Evolutionary conservation across 1,284 basidiomycete species (phyloP), one percentile per base, ranked within the genome.

Genomic region (Microbotryum silenes-acaulis): DNA sequence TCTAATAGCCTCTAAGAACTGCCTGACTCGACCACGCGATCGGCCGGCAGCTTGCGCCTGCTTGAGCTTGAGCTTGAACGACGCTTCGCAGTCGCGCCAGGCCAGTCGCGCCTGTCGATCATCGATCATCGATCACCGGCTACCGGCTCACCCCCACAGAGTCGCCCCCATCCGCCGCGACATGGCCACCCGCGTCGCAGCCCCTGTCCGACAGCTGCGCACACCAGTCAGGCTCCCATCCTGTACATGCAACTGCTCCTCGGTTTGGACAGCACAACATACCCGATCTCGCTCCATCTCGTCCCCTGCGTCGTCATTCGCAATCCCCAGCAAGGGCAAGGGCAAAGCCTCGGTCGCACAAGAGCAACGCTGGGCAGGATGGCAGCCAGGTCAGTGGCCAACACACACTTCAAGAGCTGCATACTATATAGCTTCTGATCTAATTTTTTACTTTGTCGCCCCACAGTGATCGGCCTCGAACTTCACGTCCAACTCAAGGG

Each of bases 401-500:
- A 55, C 10, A 23, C 54, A 46, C 29, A 37, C 20, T 37, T 4
- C 8, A 3, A n/a, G 21, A 27, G 45, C 54, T 56, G 54, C 14
- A 50, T 50, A 12, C 10, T 1, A 14, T 14, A n/a, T 14, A 12
- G 48, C 23, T 23, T 1, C 23, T 23, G 23, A 23, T 23, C 23
- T 2, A 23, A 23, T 23, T 23, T 23, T 23, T 23, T 23, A 23
- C 23, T 23, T 23, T 23, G 31, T 9, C 31, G 1, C 20, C 51
- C 18, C 9, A 45, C 93, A 23, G 81, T 96, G 57, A 85, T 98
- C 51, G 96, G 96, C 27, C 86, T 98, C 53, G 94, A 98, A 74
- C 89, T 93, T 12, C 96, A 98, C 73, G 89, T 91, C 0, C 94
- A 98, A 76, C 83, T 98, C 71, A 88, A 87, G 74, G 86, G 90